phyloP scores from a whole-genome alignment of 768 basidiomycete species.

The Strobilomyces echinocephalus region DNA sequence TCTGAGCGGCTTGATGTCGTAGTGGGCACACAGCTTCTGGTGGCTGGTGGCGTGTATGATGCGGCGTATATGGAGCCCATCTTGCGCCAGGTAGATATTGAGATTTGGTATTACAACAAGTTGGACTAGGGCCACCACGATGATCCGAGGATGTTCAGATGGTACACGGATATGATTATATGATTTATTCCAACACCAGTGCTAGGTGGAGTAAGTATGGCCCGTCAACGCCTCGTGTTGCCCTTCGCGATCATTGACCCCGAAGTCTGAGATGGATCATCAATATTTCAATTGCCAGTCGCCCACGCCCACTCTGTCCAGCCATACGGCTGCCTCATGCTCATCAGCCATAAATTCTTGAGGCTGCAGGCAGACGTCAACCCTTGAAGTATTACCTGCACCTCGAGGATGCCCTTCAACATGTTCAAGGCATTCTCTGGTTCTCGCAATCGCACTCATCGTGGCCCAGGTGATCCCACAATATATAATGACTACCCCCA shows the following conservation, averaged over 20 bases:
- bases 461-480: conserved; percentile 16
- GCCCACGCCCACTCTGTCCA: conserved; percentile 25
- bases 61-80: conserved; percentile 1
- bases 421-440: conserved; percentile 34
- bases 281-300: not conserved
- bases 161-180: not conserved
- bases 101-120: not conserved
- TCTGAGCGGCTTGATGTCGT: conserved; percentile 13
- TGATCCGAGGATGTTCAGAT: not conserved
- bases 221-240: conserved; percentile 3
- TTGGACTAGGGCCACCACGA: not conserved
- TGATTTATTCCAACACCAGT: not conserved
- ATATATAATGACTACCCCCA: conserved; percentile 26
- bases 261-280: not conserved
- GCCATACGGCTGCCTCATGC: conserved; percentile 31
- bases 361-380: conserved; percentile 9
- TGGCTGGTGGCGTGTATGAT: conserved; percentile 14
- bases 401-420: conserved; percentile 34
- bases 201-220: not conserved
- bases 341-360: conserved; percentile 26
- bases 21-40: not conserved
- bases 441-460: conserved; percentile 30
- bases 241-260: not conserved
- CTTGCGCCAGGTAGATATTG: not conserved
- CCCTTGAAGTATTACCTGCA: conserved; percentile 12